Percentiles rank a stretch among this genome's conserved stretches.
Conservation (phyloP, 257 asterid genomes). For the Cruciata laevipes region DNA sequence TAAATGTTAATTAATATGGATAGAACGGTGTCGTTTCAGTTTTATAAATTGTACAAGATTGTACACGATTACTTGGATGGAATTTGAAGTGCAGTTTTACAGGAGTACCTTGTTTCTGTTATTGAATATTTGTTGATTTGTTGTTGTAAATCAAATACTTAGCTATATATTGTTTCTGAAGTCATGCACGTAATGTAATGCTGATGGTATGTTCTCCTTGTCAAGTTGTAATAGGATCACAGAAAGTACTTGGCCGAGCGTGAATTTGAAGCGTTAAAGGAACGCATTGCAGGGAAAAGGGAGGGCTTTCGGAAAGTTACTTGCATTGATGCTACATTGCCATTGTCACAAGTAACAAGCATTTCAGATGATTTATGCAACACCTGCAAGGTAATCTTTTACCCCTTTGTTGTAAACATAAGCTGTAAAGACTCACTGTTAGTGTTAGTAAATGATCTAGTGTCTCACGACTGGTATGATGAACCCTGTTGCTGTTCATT, state of each 20-base stretch:
- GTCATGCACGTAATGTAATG: constrained; percentile 2
- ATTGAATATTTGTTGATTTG: neutral
- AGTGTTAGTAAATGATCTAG: neutral
- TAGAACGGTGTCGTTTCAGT: too few relatives aligned
- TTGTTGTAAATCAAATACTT: neutral
- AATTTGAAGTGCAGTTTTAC: too few relatives aligned
- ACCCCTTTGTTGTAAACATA: neutral
- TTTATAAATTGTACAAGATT: too few relatives aligned
- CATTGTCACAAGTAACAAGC: constrained; percentile 39
- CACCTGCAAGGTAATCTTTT: constrained; percentile 52
- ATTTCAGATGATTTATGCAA: constrained; percentile 51
- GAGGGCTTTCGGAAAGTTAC: constrained; percentile 68
- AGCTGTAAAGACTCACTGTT: neutral
- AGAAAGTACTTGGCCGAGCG: constrained; percentile 72
- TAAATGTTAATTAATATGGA: too few relatives aligned
- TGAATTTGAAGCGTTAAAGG: constrained; percentile 74
- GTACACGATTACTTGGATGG: too few relatives aligned
- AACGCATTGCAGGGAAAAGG: constrained; percentile 68
- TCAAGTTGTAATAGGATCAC: constrained; percentile 96
- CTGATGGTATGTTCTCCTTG: constrained; percentile 58
- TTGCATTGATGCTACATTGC: constrained; percentile 84
- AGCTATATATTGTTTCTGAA: too few relatives aligned
- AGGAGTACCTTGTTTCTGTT: neutral
- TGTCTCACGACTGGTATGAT: neutral
- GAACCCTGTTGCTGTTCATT: neutral